Base-by-base conservation (phyloP, 257 asterid species). In the Ilex aquifolium region DNA sequence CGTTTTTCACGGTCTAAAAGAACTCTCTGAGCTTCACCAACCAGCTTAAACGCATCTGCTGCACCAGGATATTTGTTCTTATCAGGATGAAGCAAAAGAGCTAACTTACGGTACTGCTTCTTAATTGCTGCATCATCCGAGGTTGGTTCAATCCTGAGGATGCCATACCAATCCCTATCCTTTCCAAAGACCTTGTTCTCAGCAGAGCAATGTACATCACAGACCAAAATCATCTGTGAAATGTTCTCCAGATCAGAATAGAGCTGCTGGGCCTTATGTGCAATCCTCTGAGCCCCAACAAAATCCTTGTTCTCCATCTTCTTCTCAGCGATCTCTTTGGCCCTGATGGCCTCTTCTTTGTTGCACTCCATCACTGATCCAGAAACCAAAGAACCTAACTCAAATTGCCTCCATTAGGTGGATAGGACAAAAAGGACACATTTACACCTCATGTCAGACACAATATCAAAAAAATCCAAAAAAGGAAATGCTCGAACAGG, bases 21-120 rank as follows among this genome's bases (percentile, higher is more conserved):
- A 59, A 80, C 84, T 8, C 52, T 62, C 56, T 74, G 74, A 57
- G 91, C 91, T 62, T 79, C 89, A 6, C 73, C 65, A 57, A 84
- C 62, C 55, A 83, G 31, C 32, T 65, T 72, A 62, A 84, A 86
- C 14, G 95, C 95, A 62, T 84, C 87, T 0, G 73, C 58, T 14
- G 95, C 87, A 6, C 91, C 95, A 4, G 83, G 67, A 42, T 76
- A 72, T 39, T 63, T 63, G 83, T 82, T 86, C 70, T 73, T 78
- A 60, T 86, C 91, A 5, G 89, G 95, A 52, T 82, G 91, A 56
- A 86, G 91, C 31, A 56, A 53, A 68, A 86, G 78, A 2, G 86
- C 83, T 68, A 86, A 60, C 65, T 61, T 74, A 40, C 79, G 72
- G 56, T 61, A 86, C 69, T 69, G 91, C 61, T 62, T 71, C 63